Evolutionary conservation across 2,329 filamentous ascomycete species (phyloP).

Genomic region (Knufia petricola): DNA sequence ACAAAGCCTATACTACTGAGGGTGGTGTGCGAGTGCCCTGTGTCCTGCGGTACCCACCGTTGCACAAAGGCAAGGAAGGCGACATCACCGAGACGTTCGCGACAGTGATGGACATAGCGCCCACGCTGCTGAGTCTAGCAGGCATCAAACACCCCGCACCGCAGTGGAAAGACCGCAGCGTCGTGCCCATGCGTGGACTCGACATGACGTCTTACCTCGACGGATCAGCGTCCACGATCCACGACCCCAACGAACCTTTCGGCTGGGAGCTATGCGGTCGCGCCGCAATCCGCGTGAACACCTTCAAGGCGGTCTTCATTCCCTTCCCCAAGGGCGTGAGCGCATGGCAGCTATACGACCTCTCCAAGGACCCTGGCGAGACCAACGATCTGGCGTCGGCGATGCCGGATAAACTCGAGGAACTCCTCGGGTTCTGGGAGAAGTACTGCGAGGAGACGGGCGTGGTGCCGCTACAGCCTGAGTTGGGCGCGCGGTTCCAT

Average conservation of each 20-base stretch:
- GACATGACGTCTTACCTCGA: slow-evolving; percentile 38
- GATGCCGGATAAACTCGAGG: slow-evolving; percentile 36
- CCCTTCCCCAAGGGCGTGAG: slow-evolving; percentile 47
- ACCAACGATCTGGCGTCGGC: slow-evolving; percentile 35
- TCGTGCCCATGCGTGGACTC: slow-evolving; percentile 44
- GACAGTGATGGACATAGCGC: slow-evolving; percentile 45
- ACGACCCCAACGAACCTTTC: slow-evolving; percentile 43
- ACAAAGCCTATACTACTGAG: slow-evolving; percentile 30
- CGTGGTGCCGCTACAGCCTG: slow-evolving; percentile 43
- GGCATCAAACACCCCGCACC: slow-evolving; percentile 44
- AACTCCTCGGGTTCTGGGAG: slow-evolving; percentile 47
- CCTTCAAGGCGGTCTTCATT: slow-evolving; percentile 51
- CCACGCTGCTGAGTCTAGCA: slow-evolving; percentile 36
- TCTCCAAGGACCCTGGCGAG: slow-evolving; percentile 44
- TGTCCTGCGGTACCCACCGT: slow-evolving; percentile 27
- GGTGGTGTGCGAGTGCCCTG: slow-evolving; percentile 30
- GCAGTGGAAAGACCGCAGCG: slow-evolving; percentile 40
- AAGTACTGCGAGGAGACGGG: slow-evolving; percentile 27
- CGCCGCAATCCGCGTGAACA: slow-evolving; percentile 45
- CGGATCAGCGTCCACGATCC: slow-evolving; percentile 32
- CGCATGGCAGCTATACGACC: slow-evolving; percentile 50
- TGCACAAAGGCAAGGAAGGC: slow-evolving; percentile 14
- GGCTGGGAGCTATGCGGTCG: slow-evolving; percentile 50
- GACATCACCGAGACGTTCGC: slow-evolving; percentile 30
- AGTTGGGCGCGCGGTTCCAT: slow-evolving; percentile 46